Conservation (phyloP, 1,139 yeast species). For the Yueomyces sp. region DNA sequence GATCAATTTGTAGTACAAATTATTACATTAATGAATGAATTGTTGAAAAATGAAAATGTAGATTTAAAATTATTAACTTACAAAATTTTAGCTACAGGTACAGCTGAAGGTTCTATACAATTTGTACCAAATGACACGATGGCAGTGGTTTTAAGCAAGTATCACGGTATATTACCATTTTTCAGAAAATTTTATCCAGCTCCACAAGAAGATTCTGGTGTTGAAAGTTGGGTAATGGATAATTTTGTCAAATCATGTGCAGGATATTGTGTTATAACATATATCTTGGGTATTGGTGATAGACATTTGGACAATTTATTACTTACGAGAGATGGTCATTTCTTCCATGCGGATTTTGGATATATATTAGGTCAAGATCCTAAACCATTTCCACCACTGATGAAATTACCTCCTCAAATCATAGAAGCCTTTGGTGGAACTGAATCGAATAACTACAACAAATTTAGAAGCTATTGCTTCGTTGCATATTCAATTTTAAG, state of each 20-base stretch:
- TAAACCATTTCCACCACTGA: constrained; percentile 94
- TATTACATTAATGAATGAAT: constrained; percentile 79
- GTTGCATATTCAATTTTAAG: constrained; percentile 86
- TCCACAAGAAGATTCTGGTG: constrained; percentile 50
- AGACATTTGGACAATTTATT: constrained; percentile 86
- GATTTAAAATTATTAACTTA: constrained; percentile 84
- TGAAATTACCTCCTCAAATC: constrained; percentile 94
- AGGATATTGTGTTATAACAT: constrained; percentile 94
- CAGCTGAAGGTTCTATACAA: constrained; percentile 84
- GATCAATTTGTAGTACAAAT: constrained; percentile 94
- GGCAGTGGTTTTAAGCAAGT: constrained; percentile 62
- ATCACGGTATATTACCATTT: constrained; percentile 65
- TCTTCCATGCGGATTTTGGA: constrained; percentile 96
- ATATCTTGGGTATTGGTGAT: constrained; percentile 91
- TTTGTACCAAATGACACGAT: constrained; percentile 86
- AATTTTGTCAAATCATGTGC: constrained; percentile 93
- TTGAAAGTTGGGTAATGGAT: constrained; percentile 71
- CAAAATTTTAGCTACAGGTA: constrained; percentile 79
- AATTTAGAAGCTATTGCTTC: constrained; percentile 86
- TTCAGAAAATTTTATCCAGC: constrained; percentile 57
- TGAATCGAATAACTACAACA: constrained; percentile 68
- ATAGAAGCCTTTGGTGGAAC: constrained; percentile 98
- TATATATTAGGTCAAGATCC: constrained; percentile 95
- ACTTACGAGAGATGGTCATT: constrained; percentile 62
- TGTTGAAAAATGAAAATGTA: constrained; percentile 78